These are phyloP conservation scores for Podospora sp. DNA, from an alignment of 495 filamentous ascomycete genomes.

Conservation along the genomic window DNA sequence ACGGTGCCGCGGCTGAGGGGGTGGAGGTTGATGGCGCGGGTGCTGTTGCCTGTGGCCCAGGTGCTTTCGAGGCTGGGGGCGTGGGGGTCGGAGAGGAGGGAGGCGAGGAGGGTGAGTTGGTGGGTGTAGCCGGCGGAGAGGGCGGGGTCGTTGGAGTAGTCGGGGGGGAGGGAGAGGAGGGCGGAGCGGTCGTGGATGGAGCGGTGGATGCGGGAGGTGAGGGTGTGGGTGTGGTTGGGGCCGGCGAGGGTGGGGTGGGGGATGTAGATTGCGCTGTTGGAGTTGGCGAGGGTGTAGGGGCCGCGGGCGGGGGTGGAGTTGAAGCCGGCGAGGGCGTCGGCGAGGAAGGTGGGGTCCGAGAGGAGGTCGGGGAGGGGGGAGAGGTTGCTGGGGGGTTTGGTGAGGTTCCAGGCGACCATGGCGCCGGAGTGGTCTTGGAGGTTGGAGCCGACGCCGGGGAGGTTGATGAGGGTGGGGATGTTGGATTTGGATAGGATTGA, in stretches of 20 bases:
- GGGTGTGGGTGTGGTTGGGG: background rate
- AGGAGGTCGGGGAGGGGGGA: background rate
- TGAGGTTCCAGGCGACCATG: constrained; percentile 16
- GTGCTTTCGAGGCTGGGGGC: constrained; percentile 20
- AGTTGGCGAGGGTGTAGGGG: constrained; percentile 27
- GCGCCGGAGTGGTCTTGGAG: constrained; percentile 32
- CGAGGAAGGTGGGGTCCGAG: background rate
- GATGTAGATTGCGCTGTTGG: constrained; percentile 19
- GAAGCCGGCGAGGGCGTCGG: background rate
- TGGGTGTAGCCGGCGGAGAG: constrained; percentile 36
- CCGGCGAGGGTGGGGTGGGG: constrained; percentile 19
- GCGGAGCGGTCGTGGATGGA: background rate
- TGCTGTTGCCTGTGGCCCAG: constrained; percentile 20
- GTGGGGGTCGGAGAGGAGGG: constrained; percentile 20
- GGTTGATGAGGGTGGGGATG: constrained; percentile 46
- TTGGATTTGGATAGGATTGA: constrained; percentile 41
- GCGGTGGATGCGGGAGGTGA: constrained; percentile 7
- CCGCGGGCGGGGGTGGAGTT: constrained; percentile 20
- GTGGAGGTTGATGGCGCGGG: constrained; percentile 18
- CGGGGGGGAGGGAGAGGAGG: background rate
- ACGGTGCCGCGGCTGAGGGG: constrained; percentile 41
- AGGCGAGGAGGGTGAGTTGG: constrained; percentile 31
- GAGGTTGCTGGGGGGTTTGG: background rate
- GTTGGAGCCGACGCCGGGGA: constrained; percentile 53
- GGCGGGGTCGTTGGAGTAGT: constrained; percentile 22